Base-by-base conservation (phyloP, 192 early-diverging fungal species). In the Kappamyces sp. region DNA sequence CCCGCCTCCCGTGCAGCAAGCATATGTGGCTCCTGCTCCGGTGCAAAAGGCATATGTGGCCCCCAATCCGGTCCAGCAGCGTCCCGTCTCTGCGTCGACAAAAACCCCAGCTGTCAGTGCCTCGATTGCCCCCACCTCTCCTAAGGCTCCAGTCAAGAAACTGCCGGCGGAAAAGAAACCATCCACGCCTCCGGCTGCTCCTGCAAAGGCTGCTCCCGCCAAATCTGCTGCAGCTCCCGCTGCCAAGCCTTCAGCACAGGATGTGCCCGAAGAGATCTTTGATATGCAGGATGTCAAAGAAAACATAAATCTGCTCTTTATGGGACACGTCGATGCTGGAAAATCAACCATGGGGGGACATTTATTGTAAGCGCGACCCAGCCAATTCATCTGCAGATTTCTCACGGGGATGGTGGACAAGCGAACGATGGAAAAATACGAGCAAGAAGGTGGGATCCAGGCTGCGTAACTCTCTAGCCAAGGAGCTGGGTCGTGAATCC, bases 331-430 rank as follows among this genome's bases (percentile, higher is more conserved):
- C 61, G 89, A 89, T 86, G 78, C 77, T 68, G 76, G 97, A 62
- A 99, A 99, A 73, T 95, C 92, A 10, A 99, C 97, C 35, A 92
- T 99, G 85, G 94, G 94, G 61, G 97, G 97, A 39, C 93, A 97
- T 73, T 84, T 98, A 42, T 74, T 98, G 80, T 92, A 74, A 71
- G 85, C 70, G 1, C 31, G 42, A 55, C 66, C 38, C 34, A 36
- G n/a, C 9, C 33, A 0, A 32, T 4, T 12, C n/a, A 31, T 1
- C 2, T 62, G 8, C 61, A 87, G 83, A 43, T 85, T 79, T 65
- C 73, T 97, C 40, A 94, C 94, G n/a, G 94, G 89, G 32, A 98
- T 97, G 97, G 92, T 99, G 31, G 97, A 99, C 69, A 94, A 97
- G 83, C 86, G 97, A 68, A 98, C 94, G 5, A 84, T 99, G 87